phyloP scores from a whole-genome alignment of 208 protist species.

The Leishmania amazonensis region DNA sequence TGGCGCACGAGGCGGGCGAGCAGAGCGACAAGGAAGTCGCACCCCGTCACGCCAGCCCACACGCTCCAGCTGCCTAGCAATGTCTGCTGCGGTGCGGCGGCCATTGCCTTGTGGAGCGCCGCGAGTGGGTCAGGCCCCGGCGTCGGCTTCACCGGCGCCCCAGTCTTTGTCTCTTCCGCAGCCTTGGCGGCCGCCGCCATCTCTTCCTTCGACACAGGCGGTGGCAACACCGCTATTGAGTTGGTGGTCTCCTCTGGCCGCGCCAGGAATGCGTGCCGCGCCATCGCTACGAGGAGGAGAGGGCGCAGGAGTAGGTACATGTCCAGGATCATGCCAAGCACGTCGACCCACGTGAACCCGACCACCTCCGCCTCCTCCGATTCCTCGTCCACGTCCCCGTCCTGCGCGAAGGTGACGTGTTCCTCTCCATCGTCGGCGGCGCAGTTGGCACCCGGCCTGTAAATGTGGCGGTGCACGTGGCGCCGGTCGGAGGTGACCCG shows the following conservation, averaged over 20 bases:
- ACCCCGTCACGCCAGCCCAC: slow-evolving; percentile 51
- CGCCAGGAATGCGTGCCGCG: slow-evolving; percentile 46
- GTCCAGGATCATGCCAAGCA: slow-evolving; percentile 76
- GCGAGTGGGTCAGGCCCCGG: slow-evolving; percentile 17
- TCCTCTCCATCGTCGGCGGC: slow-evolving; percentile 16
- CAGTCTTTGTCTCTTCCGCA: slow-evolving; percentile 9
- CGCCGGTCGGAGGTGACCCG: slow-evolving; percentile 53
- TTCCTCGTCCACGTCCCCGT: slow-evolving; percentile 21
- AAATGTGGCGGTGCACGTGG: slow-evolving; percentile 31
- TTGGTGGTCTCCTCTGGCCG: slow-evolving; percentile 17
- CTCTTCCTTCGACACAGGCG: slow-evolving; percentile 7
- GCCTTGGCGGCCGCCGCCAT: slow-evolving; percentile 14
- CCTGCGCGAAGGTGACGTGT: slow-evolving; percentile 16
- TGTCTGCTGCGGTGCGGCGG: slow-evolving; percentile 33
- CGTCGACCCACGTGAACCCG: slow-evolving; percentile 67
- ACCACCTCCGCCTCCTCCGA: slow-evolving; percentile 39
- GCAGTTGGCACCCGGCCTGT: background rate
- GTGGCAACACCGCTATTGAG: slow-evolving; percentile 33
- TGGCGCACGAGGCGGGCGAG: slow-evolving; percentile 57
- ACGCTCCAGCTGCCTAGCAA: slow-evolving; percentile 60
- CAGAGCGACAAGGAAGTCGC: slow-evolving; percentile 57
- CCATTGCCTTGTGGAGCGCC: slow-evolving; percentile 30
- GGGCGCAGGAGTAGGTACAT: slow-evolving; percentile 65
- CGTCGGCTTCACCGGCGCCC: slow-evolving; percentile 4
- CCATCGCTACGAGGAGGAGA: slow-evolving; percentile 58